Evolutionary conservation across 2,329 filamentous ascomycete genomes (phyloP), one percentile per base, ranked within the genome.

Genomic region (Calonectria leucothoes): DNA sequence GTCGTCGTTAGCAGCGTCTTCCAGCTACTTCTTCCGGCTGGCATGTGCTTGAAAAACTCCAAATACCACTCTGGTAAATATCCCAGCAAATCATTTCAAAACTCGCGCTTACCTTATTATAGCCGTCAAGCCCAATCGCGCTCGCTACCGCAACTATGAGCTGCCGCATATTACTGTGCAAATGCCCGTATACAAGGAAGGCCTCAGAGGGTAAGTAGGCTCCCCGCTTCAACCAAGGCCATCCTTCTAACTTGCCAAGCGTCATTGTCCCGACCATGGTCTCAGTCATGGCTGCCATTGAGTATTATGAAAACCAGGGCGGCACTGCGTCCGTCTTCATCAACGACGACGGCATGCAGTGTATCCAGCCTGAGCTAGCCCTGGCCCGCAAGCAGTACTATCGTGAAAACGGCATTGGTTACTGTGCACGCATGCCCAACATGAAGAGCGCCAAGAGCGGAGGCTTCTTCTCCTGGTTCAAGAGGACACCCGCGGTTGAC

Each of bases 301-400:
- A 89, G 42, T 89, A 89, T 15, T 92, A 91, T 75, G 90, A 91
- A 76, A 82, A 89, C 76, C 88, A 90, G 79, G 92, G 92, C n/a
- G 92, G 92, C 10, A 89, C 91, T 1, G 92, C 92, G 31, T 93
- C 90, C 78, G 92, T 94, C 74, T 93, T 93, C 78, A 84, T 93
- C 80, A 93, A 93, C 75, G 92, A 94, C 70, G 92, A 94, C 75
- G 92, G 92, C 70, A 91, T 93, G 88, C 91, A 93, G 80, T 82
- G 92, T 39, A 85, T 93, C 20, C 83, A 87, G 3, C 83, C 84
- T 4, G 85, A 89, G 15, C 85, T 89, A 17, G 86, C 87, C 6
- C 82, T 86, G 37, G 85, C 85, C 11, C 87, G 89, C 25, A 86
- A 87, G 17, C 88, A 90, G 1, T 91, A 90, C 76, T 91, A 91